Evolutionary conservation across 257 asterid genomes (phyloP), one percentile per base, ranked within the genome.

Genomic region (Verbena officinalis): DNA sequence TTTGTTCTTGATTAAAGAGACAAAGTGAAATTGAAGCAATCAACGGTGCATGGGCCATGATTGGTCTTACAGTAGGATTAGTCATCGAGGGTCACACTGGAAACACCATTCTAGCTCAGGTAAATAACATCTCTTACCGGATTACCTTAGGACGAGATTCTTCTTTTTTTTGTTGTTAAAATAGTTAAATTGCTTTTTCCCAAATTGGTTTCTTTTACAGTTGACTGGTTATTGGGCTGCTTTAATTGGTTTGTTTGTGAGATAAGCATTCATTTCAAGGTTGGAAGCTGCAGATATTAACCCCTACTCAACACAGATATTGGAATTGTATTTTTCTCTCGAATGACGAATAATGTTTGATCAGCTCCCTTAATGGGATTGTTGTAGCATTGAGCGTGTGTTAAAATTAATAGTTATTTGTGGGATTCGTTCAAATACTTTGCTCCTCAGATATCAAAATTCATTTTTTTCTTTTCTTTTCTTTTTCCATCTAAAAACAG

Each of bases 41-140:
- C 53, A 94, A 94, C 3, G 97, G 99, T 38, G 95, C 95, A 0
- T 90, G 96, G 97, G 99, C 99, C 27, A 90, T 94, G 95, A 75
- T 94, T n/a, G 99, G 99, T 59, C 92, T 90, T 16, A 94, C 99
- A 1, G 86, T 78, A 4, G 97, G 88, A 67, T 77, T 94, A 64
- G 84, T 90, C 78, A 76, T 90, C 22, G 99, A 90, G 83, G 96
- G 95, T 27, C 84, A 57, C 51, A 86, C 96, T 4, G 97, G 99
- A 63, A 78, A 86, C 44, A 67, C 71, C 73, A 88, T 94, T 73
- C 74, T 73, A 27, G 62, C 83, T 40, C 99, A 88, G 95, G 99
- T 94, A 71, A 65, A 40, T n/a, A n/a, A n/a, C n/a, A n/a, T 57
- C 11, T 20, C 0, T 52, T 17, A 17, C 50, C 11, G 5, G 12